phyloP scores from a whole-genome alignment of 306 rosid genomes.

The Malus fusca region DNA sequence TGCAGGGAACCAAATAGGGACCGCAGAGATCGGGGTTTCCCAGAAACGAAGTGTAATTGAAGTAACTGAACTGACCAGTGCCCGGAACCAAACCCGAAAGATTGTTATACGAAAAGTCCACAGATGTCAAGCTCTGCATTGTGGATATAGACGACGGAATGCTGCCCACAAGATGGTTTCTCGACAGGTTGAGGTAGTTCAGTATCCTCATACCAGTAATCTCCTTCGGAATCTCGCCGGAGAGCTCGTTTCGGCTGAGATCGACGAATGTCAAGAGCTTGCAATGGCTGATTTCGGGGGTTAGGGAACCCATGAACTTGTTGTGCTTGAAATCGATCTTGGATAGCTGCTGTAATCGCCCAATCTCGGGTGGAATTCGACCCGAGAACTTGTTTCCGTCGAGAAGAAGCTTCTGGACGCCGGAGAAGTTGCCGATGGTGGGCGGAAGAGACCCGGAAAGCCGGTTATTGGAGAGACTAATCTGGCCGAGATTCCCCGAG shows the following conservation, averaged over 20 bases:
- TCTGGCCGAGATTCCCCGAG: constrained; percentile 65
- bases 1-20: constrained; percentile 86
- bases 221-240: constrained; percentile 77
- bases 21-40: constrained; percentile 86
- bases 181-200: constrained; percentile 78
- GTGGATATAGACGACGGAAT: constrained; percentile 67
- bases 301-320: constrained; percentile 58
- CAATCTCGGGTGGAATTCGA: constrained; percentile 71
- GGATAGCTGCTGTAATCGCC: constrained; percentile 72
- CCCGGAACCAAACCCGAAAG: constrained; percentile 97
- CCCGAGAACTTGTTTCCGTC: constrained; percentile 83
- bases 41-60: constrained; percentile 81
- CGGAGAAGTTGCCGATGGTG: constrained; percentile 71
- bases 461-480: constrained; percentile 69
- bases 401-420: constrained; percentile 84
- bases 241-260: constrained; percentile 72
- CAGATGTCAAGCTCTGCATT: constrained; percentile 90
- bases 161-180: constrained; percentile 71
- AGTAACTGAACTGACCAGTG: constrained; percentile 92
- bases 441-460: constrained; percentile 74
- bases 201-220: constrained; percentile 72
- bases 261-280: constrained; percentile 78
- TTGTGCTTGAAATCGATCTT: constrained; percentile 84
- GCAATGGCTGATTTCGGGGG: constrained; percentile 66
- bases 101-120: constrained; percentile 90